phyloP scores from a whole-genome alignment of 345 rosid genomes.

The Salix udensis region DNA sequence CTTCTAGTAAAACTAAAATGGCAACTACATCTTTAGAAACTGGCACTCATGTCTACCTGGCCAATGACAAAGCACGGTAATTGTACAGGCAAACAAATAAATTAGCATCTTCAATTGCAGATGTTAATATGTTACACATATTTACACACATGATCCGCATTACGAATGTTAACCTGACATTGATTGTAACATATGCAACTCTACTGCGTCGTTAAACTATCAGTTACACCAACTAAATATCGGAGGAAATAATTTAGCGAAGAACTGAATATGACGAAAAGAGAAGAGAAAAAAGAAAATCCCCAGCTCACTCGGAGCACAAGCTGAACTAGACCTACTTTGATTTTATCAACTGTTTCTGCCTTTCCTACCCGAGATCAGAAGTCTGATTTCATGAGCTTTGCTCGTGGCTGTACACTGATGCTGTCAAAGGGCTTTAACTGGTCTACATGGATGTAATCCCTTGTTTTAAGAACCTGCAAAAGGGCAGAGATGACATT shows the following conservation, averaged over 20 bases:
- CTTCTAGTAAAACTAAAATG: not conserved
- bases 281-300: not conserved
- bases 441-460: constrained; percentile 89
- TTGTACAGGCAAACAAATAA: constrained; percentile 14
- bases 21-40: not conserved
- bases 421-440: constrained; percentile 62
- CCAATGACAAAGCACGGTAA: not conserved
- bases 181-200: constrained; percentile 2
- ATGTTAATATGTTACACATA: constrained; percentile 15
- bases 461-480: constrained; percentile 93
- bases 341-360: constrained; percentile 13
- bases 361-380: constrained; percentile 33
- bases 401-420: constrained; percentile 57
- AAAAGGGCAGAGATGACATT: not conserved
- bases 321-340: constrained; percentile 19
- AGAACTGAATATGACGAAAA: not conserved
- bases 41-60: not conserved
- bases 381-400: constrained; percentile 84
- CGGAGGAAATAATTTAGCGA: not conserved
- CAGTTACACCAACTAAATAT: constrained; percentile 24
- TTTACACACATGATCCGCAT: constrained; percentile 19
- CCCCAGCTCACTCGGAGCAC: constrained; percentile 4
- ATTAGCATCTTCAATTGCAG: constrained; percentile 29
- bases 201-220: constrained; percentile 25
- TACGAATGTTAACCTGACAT: constrained; percentile 17